Evolutionary conservation across 2,329 filamentous ascomycete genomes (phyloP).

Genomic region (Xylariomycetidae sp.): DNA sequence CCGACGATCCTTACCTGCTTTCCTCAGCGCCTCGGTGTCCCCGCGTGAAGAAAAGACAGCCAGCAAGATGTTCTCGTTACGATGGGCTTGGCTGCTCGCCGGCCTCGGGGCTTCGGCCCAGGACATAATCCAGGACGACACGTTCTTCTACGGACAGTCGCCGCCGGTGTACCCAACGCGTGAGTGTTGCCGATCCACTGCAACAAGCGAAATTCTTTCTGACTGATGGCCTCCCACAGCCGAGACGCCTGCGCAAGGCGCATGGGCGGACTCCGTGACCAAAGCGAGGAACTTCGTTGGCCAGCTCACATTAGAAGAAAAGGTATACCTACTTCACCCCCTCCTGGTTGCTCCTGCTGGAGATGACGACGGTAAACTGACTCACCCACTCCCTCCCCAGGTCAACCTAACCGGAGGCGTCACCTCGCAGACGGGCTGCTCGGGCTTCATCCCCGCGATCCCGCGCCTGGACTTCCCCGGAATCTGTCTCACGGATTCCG

Average conservation of each 20-base stretch:
- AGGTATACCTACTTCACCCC: slow-evolving; percentile 29
- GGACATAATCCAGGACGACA: slow-evolving; percentile 8
- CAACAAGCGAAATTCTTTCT: not conserved
- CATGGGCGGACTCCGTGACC: slow-evolving; percentile 53
- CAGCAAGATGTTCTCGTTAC: too few species aligned
- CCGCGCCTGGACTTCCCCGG: slow-evolving; percentile 12
- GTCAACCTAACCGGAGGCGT: slow-evolving; percentile 10
- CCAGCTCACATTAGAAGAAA: slow-evolving; percentile 59
- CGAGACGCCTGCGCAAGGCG: slow-evolving; percentile 3
- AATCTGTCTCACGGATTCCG: slow-evolving; percentile 11
- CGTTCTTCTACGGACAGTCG: slow-evolving; percentile 12
- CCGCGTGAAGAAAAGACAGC: too few species aligned
- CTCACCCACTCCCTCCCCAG: slow-evolving; percentile 1
- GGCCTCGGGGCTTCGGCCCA: not conserved
- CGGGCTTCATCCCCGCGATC: slow-evolving; percentile 12
- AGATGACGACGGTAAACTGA: too few species aligned
- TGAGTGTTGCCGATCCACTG: slow-evolving; percentile 1
- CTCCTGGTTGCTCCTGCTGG: not conserved
- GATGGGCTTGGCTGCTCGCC: not conserved
- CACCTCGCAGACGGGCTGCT: slow-evolving; percentile 9
- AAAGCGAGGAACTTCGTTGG: slow-evolving; percentile 58
- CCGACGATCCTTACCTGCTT: too few species aligned
- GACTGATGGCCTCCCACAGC: slow-evolving; percentile 3
- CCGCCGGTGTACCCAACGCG: slow-evolving; percentile 14
- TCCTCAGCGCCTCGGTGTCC: too few species aligned